Evolutionary conservation across 768 basidiomycete species (phyloP), one percentile per base, ranked within the genome.

Genomic region (Leccinum longicurvipes): DNA sequence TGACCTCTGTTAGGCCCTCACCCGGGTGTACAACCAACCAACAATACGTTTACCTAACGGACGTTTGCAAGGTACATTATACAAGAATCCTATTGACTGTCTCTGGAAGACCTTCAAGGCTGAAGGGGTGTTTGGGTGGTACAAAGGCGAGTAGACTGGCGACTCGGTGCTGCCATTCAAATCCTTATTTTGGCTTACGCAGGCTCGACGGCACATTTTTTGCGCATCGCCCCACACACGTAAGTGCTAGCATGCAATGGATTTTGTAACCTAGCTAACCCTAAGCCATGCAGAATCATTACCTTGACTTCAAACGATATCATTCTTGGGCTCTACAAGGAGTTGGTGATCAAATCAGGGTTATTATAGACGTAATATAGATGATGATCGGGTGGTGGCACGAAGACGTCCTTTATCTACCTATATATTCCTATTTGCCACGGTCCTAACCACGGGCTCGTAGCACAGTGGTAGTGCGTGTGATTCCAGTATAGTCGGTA

Each of bases 11-110:
- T 63, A 91, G 84, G 88, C 91, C 49, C 73, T 98, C 48, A 98
- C 97, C 7, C 81, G 97, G 55, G 86, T 98, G 82, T 99, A 98
- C 72, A 98, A 98, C 67, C 97, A 96, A 77, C 90, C 92, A 10
- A 93, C 92, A 0, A 78, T 77, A 61, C 74, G 75, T 45, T 78
- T 85, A 34, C 84, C 88, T 3, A 79, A 88, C 62, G 93, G 93
- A 31, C 85, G 76, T 62, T 68, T 82, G 27, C 81, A 83, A 59
- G 95, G 93, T 12, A 76, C 83, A 1, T 73, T 95, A 19, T 97
- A 98, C 74, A 89, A 81, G 70, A 94, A 89, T 66, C 95, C 95
- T 4, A 86, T 98, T 63, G 94, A 98, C 64, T 98, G 96, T 74
- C 76, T 99, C 49, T 96, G 90, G 91, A 98, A 97, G 78, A 99